Evolutionary conservation across 768 basidiomycete species (phyloP).

Genomic region (Collybiopsis luxurians): DNA sequence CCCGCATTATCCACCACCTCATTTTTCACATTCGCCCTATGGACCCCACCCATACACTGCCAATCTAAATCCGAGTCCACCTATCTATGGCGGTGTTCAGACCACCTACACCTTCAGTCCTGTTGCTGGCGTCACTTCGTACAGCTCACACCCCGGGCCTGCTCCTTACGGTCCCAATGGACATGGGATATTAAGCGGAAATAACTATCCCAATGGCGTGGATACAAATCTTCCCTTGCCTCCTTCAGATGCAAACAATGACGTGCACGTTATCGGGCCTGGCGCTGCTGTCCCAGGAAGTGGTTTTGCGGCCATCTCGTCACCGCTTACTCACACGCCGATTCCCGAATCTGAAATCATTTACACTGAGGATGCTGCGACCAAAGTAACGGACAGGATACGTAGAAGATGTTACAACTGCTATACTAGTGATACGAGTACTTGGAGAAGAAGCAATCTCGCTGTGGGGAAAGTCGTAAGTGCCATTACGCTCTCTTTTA

Average conservation of each 20-base stretch:
- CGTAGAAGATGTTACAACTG: conserved; percentile 81
- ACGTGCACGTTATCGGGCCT: not conserved
- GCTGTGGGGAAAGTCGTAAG: conserved; percentile 87
- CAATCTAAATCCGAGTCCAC: not conserved
- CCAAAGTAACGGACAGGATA: conserved; percentile 76
- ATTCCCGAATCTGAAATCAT: conserved; percentile 5
- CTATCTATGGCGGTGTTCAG: not conserved
- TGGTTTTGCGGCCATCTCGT: not conserved
- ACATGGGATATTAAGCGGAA: not conserved
- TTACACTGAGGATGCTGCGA: conserved; percentile 77
- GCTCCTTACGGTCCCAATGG: not conserved
- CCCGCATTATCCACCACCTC: not conserved
- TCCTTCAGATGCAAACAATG: not conserved
- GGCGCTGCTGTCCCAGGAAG: not conserved
- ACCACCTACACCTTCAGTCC: not conserved
- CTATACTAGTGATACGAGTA: conserved; percentile 80
- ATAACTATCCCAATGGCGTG: not conserved
- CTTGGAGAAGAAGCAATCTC: conserved; percentile 75
- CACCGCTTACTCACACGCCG: not conserved
- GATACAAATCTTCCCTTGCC: not conserved
- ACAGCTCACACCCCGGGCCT: not conserved
- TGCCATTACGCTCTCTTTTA: not conserved
- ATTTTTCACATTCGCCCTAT: not conserved
- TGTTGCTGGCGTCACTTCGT: not conserved
- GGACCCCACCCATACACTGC: not conserved